A percentile compares a stretch with the other conserved stretches of the same genome.
Evolutionary conservation across 805 yeast genomes (phyloP).

Genomic region (Cyberlindnera veronae): DNA sequence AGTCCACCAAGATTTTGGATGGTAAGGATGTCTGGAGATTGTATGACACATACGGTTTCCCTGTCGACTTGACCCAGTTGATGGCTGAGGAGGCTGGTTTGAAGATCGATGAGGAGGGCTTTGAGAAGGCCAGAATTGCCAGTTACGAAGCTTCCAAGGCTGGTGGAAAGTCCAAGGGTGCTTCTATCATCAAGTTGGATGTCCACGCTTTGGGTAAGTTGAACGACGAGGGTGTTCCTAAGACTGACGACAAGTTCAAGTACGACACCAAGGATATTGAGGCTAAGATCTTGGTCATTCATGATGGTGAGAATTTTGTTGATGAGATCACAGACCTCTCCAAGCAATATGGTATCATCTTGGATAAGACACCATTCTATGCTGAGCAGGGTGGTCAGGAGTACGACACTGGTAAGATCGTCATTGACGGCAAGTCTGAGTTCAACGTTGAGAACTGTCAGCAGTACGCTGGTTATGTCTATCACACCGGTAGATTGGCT

Average conservation of each 20-base stretch:
- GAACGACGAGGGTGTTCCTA: constrained; percentile 58
- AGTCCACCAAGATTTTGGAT: constrained; percentile 68
- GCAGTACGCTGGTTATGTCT: constrained; percentile 87
- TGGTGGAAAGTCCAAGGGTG: constrained; percentile 59
- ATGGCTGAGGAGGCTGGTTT: constrained; percentile 99
- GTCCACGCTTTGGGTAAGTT: constrained; percentile 84
- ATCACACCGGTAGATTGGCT: constrained; percentile 83
- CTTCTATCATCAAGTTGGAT: constrained; percentile 70
- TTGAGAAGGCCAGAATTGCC: constrained; percentile 84
- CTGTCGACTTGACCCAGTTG: constrained; percentile 93
- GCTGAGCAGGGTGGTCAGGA: constrained; percentile 99
- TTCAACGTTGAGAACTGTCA: constrained; percentile 92
- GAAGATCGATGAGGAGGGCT: constrained; percentile 86
- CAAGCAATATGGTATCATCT: constrained; percentile 70
- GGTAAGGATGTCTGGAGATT: constrained; percentile 98
- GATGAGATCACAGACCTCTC: constrained; percentile 42
- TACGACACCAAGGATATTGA: constrained; percentile 68
- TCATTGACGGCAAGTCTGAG: constrained; percentile 82
- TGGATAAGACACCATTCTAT: constrained; percentile 91
- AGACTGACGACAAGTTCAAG: constrained; percentile 81
- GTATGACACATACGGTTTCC: constrained; percentile 98
- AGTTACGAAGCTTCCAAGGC: constrained; percentile 96
- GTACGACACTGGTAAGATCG: constrained; percentile 89
- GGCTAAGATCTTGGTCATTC: constrained; percentile 68
- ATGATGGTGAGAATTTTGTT: constrained; percentile 62